phyloP scores from a whole-genome alignment of 78 protist species.

The Dictyostelium purpureum region DNA sequence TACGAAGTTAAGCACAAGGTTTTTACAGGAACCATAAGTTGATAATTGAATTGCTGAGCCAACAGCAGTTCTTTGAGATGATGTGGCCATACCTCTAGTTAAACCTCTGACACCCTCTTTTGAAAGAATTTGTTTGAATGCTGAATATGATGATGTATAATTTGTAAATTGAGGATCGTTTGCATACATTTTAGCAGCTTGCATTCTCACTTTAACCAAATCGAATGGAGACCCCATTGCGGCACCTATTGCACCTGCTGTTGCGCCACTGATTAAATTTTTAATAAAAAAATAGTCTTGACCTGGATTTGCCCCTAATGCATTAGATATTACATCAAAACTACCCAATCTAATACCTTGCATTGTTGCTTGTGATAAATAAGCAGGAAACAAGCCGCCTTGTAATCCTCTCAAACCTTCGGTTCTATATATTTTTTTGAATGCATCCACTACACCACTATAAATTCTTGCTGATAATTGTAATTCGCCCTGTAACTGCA shows the following conservation, averaged over 20 bases:
- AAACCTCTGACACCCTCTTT: constrained; percentile 63
- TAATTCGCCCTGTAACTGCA: constrained; percentile 41
- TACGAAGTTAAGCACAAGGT: constrained; percentile 5
- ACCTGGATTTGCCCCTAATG: constrained; percentile 4
- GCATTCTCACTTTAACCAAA: constrained; percentile 83
- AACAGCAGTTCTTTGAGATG: constrained; percentile 72
- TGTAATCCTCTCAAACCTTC: constrained; percentile 63
- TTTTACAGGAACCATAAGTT: constrained; percentile 37
- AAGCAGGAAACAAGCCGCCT: constrained; percentile 70
- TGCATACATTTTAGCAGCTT: constrained; percentile 66
- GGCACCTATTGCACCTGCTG: constrained; percentile 79
- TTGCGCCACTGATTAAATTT: constrained; percentile 53
- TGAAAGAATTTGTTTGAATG: constrained; percentile 25
- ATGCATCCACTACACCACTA: constrained; percentile 62
- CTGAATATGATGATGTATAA: background rate
- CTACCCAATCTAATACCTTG: constrained; percentile 60
- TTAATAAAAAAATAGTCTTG: constrained; percentile 9
- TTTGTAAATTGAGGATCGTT: constrained; percentile 43
- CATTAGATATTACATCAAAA: constrained; percentile 13
- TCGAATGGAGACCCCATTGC: constrained; percentile 79
- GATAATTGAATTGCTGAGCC: constrained; percentile 63
- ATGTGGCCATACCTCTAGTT: constrained; percentile 54
- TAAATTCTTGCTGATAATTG: constrained; percentile 45
- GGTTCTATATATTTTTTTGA: constrained; percentile 16
- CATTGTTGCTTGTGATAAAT: constrained; percentile 69